A percentile compares a stretch with the other conserved stretches of the same genome.
Evolutionary conservation across 345 rosid species (phyloP).

Genomic region (Lepidium didymum): DNA sequence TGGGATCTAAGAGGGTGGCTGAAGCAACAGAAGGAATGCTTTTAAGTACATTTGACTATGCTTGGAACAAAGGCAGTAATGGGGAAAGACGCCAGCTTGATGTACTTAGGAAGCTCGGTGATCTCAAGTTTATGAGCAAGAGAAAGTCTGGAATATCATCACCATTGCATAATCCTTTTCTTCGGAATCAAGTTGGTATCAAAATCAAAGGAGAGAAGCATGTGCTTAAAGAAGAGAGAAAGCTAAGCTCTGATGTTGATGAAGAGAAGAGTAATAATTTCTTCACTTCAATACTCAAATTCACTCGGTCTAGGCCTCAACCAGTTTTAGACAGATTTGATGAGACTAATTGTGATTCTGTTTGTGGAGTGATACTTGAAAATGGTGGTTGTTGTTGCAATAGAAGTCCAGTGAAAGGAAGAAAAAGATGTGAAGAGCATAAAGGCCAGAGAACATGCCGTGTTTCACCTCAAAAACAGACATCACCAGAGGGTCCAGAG

Average conservation of each 20-base stretch:
- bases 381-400: conserved; percentile 43
- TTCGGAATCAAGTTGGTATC: conserved; percentile 46
- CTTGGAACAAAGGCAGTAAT: conserved; percentile 85
- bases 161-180: conserved; percentile 33
- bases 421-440: conserved; percentile 66
- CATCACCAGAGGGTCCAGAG: background rate
- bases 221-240: conserved; percentile 24
- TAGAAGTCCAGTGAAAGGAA: conserved; percentile 42
- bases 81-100: conserved; percentile 58
- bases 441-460: conserved; percentile 48
- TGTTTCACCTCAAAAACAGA: conserved; percentile 18
- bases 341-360: conserved; percentile 1
- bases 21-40: conserved; percentile 49
- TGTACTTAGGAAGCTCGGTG: conserved; percentile 44
- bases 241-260: conserved; percentile 11
- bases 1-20: conserved; percentile 58
- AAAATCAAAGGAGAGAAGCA: conserved; percentile 45
- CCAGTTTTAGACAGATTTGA: conserved; percentile 29
- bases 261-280: conserved; percentile 31
- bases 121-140: conserved; percentile 28
- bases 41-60: conserved; percentile 68
- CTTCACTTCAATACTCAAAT: conserved; percentile 37
- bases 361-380: conserved; percentile 47
- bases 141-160: conserved; percentile 28
- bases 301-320: conserved; percentile 48